Percentiles rank a stretch among this genome's conserved stretches.
phyloP scores from a whole-genome alignment of 2,329 filamentous ascomycete genomes.

The Penicillium verrucosum region DNA sequence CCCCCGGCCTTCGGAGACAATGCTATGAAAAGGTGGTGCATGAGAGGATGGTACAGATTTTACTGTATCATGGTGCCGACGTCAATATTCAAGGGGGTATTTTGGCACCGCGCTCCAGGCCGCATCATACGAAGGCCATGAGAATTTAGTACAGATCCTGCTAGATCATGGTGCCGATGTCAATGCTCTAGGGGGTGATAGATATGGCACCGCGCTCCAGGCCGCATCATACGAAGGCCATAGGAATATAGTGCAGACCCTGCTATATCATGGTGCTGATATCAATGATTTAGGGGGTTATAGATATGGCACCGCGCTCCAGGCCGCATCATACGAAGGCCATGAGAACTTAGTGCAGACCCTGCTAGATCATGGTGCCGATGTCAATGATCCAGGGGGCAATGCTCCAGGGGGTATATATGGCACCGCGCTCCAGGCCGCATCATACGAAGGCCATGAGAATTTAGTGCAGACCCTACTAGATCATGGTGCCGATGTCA shows the following conservation, averaged over 20 bases:
- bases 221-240: rapidly evolving
- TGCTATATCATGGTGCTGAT: not conserved
- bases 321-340: rapidly evolving
- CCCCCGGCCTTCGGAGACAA: rapidly evolving
- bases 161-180: not conserved
- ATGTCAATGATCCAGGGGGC: not conserved
- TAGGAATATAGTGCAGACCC: not conserved
- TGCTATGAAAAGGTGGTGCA: too few species aligned
- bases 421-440: slow-evolving; percentile 3
- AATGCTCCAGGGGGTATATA: too few species aligned
- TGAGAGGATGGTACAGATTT: not conserved
- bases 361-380: not conserved
- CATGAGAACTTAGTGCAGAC: not conserved
- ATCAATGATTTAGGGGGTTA: not conserved
- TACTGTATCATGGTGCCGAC: slow-evolving; percentile 4
- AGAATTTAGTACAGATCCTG: rapidly evolving
- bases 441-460: not conserved
- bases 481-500: slow-evolving; percentile 5
- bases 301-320: too few species aligned
- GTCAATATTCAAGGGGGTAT: not conserved
- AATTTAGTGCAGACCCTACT: not conserved
- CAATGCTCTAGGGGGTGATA: too few species aligned
- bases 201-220: not conserved
- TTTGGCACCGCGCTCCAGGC: not conserved
- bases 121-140: rapidly evolving